Evolutionary conservation across 1,284 basidiomycete genomes (phyloP).

Genomic region (Afroboletus lepidellus): DNA sequence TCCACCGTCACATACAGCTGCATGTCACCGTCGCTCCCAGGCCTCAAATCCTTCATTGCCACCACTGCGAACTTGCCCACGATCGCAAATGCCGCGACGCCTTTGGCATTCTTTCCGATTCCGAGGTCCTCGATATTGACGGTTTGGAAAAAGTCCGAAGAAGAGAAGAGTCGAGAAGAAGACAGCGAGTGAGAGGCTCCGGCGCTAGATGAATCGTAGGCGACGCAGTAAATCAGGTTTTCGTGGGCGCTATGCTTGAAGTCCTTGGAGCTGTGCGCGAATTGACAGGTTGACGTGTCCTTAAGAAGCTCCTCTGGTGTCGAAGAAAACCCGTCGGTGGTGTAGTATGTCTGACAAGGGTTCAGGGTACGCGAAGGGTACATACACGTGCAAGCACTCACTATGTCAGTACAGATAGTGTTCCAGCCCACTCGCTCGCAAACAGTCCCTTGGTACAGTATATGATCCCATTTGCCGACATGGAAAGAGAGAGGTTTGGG

Average conservation of each 20-base stretch:
- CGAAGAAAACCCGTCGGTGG: slow-evolving; percentile 75
- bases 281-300: slow-evolving; percentile 78
- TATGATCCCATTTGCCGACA: slow-evolving; percentile 72
- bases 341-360: slow-evolving; percentile 69
- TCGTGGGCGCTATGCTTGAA: slow-evolving; percentile 73
- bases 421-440: slow-evolving; percentile 67
- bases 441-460: slow-evolving; percentile 80
- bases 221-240: slow-evolving; percentile 85
- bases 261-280: slow-evolving; percentile 79
- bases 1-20: slow-evolving; percentile 83
- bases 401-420: slow-evolving; percentile 75
- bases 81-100: slow-evolving; percentile 86
- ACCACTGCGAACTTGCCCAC: slow-evolving; percentile 90
- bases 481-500: slow-evolving; percentile 80
- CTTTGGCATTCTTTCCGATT: slow-evolving; percentile 78
- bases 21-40: slow-evolving; percentile 64
- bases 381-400: slow-evolving; percentile 30
- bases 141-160: slow-evolving; percentile 76
- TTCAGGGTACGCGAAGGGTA: slow-evolving; percentile 3
- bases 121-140: slow-evolving; percentile 77
- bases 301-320: slow-evolving; percentile 56
- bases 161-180: slow-evolving; percentile 76
- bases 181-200: slow-evolving; percentile 53
- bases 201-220: slow-evolving; percentile 62
- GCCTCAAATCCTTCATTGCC: slow-evolving; percentile 68